phyloP scores from a whole-genome alignment of 2,329 filamentous ascomycete species.

The Pseudogymnoascus sp. region DNA sequence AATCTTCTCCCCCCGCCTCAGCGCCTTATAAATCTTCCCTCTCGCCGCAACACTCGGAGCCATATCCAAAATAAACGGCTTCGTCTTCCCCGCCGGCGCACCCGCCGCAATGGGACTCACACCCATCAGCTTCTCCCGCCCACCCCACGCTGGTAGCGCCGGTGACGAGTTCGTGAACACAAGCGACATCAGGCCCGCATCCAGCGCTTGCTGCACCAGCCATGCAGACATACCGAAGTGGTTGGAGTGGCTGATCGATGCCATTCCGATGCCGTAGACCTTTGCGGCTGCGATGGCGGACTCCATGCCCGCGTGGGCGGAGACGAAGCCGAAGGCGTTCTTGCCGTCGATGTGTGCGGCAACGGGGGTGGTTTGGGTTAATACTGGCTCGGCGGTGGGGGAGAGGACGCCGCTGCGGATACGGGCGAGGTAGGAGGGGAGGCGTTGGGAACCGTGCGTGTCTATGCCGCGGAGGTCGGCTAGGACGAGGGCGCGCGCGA shows the following conservation, averaged over 20 bases:
- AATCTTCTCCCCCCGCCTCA: slow-evolving; percentile 61
- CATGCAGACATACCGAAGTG: slow-evolving; percentile 81
- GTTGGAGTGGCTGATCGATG: slow-evolving; percentile 67
- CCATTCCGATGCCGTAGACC: slow-evolving; percentile 65
- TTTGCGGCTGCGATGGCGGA: slow-evolving; percentile 60
- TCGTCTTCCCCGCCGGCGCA: slow-evolving; percentile 54
- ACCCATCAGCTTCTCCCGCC: slow-evolving; percentile 27
- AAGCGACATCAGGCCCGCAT: slow-evolving; percentile 57
- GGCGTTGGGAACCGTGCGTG: slow-evolving; percentile 70
- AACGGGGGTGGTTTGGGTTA: slow-evolving; percentile 60
- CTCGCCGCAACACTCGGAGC: slow-evolving; percentile 61
- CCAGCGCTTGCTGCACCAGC: slow-evolving; percentile 69
- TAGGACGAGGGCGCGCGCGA: slow-evolving; percentile 62
- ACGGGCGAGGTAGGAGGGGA: slow-evolving; percentile 70
- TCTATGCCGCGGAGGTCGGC: slow-evolving; percentile 75
- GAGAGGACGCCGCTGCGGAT: slow-evolving; percentile 64
- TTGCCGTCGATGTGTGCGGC: slow-evolving; percentile 61
- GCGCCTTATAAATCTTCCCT: slow-evolving; percentile 68
- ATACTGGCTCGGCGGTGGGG: slow-evolving; percentile 48
- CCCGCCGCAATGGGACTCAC: slow-evolving; percentile 46
- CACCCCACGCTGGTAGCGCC: slow-evolving; percentile 31
- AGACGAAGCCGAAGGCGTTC: slow-evolving; percentile 71
- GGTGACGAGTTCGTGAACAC: slow-evolving; percentile 32
- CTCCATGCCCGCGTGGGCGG: slow-evolving; percentile 58
- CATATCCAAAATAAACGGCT: slow-evolving; percentile 70